Evolutionary conservation across 805 yeast species (phyloP), one percentile per base, ranked within the genome.

Genomic region (Gaillardinia entomophila): DNA sequence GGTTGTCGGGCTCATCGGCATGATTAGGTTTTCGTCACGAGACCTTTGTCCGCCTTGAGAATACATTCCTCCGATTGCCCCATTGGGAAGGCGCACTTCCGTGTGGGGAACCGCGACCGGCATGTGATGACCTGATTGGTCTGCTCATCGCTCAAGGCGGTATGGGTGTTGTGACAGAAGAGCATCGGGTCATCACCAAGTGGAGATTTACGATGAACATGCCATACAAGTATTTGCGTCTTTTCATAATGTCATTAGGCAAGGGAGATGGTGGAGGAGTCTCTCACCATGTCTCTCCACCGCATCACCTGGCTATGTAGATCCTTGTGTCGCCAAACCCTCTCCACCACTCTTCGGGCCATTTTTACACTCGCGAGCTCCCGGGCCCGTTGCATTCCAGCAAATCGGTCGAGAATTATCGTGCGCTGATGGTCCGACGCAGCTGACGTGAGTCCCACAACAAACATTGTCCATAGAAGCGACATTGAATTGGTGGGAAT

Each of bases 311-410:
- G 31, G 1, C 38, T 33, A 3, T 57, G 55, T 12, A 64, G 36
- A 35, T 65, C 72, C 26, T 50, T 48, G 36, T 63, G 66, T 34
- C 58, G 65, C 72, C 72, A 66, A 4, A 64, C 61, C 24, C 45
- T 46, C 18, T 56, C 41, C 3, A 65, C 55, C 7, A 62, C 57
- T 28, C 43, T 43, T 26, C 56, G 42, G 1, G 71, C 69, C 6
- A 57, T 53, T 36, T 50, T 50, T 0, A 66, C 66, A 27, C 65
- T 64, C 12, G 60, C 57, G 17, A 65, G 44, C 30, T 57, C 59
- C 34, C 71, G 39, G n/a, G 45, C 39, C n/a, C 38, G 43, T 37
- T 62, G 62, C 65, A 66, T 55, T 25, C 49, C 48, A 3, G 48
- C 45, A 26, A 66, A 37, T 2, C 53, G 45, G 18, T 55, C 43